Evolutionary conservation across 331 rosid genomes (phyloP).

Genomic region (Malus hybrid): DNA sequence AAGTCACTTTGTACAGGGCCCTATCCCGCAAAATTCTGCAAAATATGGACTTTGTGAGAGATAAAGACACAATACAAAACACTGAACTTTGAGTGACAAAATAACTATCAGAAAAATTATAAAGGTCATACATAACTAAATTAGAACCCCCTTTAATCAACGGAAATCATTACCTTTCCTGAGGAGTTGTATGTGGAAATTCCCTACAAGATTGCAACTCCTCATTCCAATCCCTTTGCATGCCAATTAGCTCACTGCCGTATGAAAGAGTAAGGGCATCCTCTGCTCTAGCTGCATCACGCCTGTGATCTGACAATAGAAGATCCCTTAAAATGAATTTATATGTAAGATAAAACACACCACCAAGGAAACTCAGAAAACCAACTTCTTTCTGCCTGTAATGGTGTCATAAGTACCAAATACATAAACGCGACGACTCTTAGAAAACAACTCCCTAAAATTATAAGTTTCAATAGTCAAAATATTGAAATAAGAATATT

Average conservation of each 20-base stretch:
- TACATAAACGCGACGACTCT: neutral
- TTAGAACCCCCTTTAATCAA: neutral
- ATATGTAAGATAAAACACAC: neutral
- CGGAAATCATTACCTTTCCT: constrained; percentile 65
- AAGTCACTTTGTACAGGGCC: constrained; percentile 97
- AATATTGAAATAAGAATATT: neutral
- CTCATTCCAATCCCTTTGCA: constrained; percentile 99
- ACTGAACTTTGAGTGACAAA: neutral
- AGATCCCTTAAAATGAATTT: neutral
- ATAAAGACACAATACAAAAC: neutral
- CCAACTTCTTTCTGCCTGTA: neutral
- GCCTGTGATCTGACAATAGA: constrained; percentile 66
- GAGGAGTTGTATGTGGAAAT: constrained; percentile 80
- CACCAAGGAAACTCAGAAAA: neutral
- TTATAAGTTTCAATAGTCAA: neutral
- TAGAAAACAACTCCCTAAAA: neutral
- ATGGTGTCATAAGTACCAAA: neutral
- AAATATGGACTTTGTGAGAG: neutral
- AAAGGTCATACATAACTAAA: neutral
- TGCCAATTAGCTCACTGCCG: constrained; percentile 95
- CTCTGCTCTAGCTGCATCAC: constrained; percentile 96
- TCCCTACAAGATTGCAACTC: constrained; percentile 98
- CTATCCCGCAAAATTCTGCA: constrained; percentile 93
- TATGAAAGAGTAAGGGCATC: constrained; percentile 80
- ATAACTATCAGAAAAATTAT: constrained; percentile 11